Percentiles rank a stretch among this genome's conserved stretches.
Evolutionary conservation across 2,329 filamentous ascomycete species (phyloP).

Genomic region (Epichloe baconii): DNA sequence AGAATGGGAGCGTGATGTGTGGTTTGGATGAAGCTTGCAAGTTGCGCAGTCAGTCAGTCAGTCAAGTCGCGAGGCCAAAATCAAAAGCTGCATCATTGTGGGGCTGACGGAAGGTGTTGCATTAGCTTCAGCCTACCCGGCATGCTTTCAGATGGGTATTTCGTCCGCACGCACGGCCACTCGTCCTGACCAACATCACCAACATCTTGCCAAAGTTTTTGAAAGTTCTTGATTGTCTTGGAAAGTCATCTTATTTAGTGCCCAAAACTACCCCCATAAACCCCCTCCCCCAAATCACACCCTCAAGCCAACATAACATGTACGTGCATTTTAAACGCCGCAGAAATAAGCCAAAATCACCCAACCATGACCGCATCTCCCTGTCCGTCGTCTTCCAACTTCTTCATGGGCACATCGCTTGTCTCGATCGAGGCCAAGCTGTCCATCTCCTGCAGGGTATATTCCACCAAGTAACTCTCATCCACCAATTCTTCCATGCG

Average conservation of each 20-base stretch:
- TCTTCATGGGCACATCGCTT: slow-evolving; percentile 19
- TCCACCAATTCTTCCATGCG: slow-evolving; percentile 81
- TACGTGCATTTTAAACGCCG: background rate
- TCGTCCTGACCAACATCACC: too few relatives aligned
- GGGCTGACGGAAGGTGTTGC: background rate
- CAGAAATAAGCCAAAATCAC: background rate
- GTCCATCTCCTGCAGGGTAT: slow-evolving; percentile 89
- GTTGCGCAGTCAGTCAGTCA: background rate
- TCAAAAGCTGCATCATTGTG: slow-evolving; percentile 6
- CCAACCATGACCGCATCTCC: slow-evolving; percentile 4
- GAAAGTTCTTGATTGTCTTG: too few relatives aligned
- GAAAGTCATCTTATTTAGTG: too few relatives aligned
- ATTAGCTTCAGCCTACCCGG: background rate
- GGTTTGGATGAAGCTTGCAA: background rate
- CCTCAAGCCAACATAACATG: background rate
- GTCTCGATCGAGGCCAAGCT: slow-evolving; percentile 40
- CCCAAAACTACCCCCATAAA: background rate
- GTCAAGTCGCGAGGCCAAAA: slow-evolving; percentile 1
- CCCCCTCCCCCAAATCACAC: background rate
- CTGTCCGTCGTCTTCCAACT: slow-evolving; percentile 23
- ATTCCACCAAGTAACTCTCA: slow-evolving; percentile 89
- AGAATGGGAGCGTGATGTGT: background rate
- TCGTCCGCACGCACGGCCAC: too few relatives aligned
- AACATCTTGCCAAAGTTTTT: too few relatives aligned
- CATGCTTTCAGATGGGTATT: background rate